Evolutionary conservation across 2,329 filamentous ascomycete species (phyloP), one percentile per base, ranked within the genome.

Genomic region (Atkinsonella hypoxylon): DNA sequence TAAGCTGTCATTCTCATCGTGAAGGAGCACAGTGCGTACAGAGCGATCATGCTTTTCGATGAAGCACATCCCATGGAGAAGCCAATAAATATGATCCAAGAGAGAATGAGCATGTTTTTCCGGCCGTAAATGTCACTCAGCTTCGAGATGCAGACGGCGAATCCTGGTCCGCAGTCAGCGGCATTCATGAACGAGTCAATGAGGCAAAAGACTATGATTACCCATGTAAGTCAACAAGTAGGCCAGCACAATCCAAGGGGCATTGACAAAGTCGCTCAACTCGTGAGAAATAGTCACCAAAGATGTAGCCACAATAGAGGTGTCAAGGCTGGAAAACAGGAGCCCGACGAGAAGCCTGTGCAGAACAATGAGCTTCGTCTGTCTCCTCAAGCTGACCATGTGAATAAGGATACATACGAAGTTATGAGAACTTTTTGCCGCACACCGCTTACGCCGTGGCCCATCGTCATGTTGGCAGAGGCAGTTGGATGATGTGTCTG

Each of bases 111-210:
- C 57, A 76, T 66, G 57, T 74, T 69, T 50, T 68, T 68, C 30
- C 76, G 71, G n/a, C 78, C 78, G 50, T 78, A 79, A 17, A 81
- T 75, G 57, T 81, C 77, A 56, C 77, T 80, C 39, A 79, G 61
- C 55, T 78, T 79, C n/a, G 78, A 76, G 52, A 78, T 75, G 47
- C 73, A 72, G 30, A 79, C 72, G 3, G 77, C 74, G 46, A 79
- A 78, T n/a, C 76, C 74, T 77, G 15, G 4, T 10, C 1, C 45
- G 50, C 17, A 34, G 45, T 51, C 12, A 55, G 55, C 53, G 56
- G n/a, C 11, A 17, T 41, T 26, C 26, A 26, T 26, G 26, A 26
- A 30, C 18, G 18, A 26, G 13, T 15, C 12, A 4, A 39, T 20
- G 22, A 18, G 8, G n/a, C 15, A 40, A 13, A 22, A 26, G 41